Evolutionary conservation across 2,329 filamentous ascomycete genomes (phyloP).

Genomic region (Penicillium sp.): DNA sequence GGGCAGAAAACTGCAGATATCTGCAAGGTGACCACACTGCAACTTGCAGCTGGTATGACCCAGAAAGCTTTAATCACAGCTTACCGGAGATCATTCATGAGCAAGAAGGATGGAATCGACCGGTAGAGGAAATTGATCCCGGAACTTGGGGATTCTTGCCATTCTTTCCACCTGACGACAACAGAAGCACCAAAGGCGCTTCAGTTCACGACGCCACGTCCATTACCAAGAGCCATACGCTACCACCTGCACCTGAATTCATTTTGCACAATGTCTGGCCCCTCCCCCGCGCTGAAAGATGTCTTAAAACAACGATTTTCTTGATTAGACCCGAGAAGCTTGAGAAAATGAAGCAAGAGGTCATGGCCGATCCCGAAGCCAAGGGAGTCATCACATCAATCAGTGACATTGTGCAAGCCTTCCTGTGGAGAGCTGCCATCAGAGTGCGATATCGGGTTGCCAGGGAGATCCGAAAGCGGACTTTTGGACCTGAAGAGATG

Average conservation of each 20-base stretch:
- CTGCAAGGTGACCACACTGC: conserved; percentile 5
- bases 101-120: background rate
- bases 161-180: conserved; percentile 5
- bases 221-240: background rate
- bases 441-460: background rate
- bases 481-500: conserved; percentile 1
- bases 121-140: conserved; percentile 7
- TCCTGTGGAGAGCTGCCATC: conserved; percentile 5
- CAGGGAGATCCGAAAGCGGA: conserved; percentile 3
- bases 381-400: conserved; percentile 4
- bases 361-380: conserved; percentile 3
- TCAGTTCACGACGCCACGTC: too few species aligned
- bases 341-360: conserved; percentile 11
- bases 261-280: conserved; percentile 5
- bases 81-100: conserved; percentile 10
- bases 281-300: conserved; percentile 5
- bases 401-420: conserved; percentile 6
- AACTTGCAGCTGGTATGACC: conserved; percentile 4
- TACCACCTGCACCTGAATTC: conserved; percentile 1
- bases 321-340: background rate
- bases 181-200: background rate
- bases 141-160: conserved; percentile 8
- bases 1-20: conserved; percentile 8
- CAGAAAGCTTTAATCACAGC: conserved; percentile 6
- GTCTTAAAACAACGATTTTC: conserved; percentile 4